Base-by-base conservation (phyloP, 2,329 filamentous ascomycete genomes). In the Clarireedia homoeocarpa region DNA sequence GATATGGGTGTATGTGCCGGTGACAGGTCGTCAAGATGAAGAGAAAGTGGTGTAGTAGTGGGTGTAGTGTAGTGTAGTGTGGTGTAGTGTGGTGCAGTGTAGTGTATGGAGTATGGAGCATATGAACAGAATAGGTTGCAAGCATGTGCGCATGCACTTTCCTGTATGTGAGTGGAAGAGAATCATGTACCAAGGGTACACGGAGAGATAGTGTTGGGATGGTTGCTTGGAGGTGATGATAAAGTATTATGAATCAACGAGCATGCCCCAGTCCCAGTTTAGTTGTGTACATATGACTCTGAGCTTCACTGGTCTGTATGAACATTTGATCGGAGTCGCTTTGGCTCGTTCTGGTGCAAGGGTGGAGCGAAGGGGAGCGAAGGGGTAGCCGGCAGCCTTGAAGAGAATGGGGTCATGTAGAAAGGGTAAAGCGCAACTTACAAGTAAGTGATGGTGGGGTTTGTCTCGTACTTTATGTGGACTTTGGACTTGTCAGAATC, bases 1-100 rank as follows among this genome's bases (percentile, higher is more conserved):
- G 59, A 62, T 30, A 30, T 30, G 10, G 7, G 27, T 63, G 58
- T 58, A 53, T 55, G 57, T 45, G 59, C 62, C 59, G 61, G 62
- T 66, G 62, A 64, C 61, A 60, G 48, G 49, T 39, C 24, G 57
- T 53, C 48, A 49, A 17, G 14, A 46, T 45, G 57, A 27, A 36
- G 39, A 40, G 48, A 34, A 54, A 54, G 53, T 53, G 48, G 50
- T 49, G 57, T 47, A 49, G 51, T 40, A 48, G 39, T 27, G 4
- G 24, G 39, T 36, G 46, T 10, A 30, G 27, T 30, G 44, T 23
- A 42, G 20, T 20, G 20, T 20, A 20, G 20, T 20, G 53, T 53
- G 48, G 50, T 49, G 57, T 49, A 49, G 20, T 20, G 53, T 53
- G 48, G 50, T 49, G 57, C 47, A 49, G 39, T 36, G 46, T 10